Conservation (phyloP, 2,329 filamentous ascomycete species). For the Talaromyces sp. region DNA sequence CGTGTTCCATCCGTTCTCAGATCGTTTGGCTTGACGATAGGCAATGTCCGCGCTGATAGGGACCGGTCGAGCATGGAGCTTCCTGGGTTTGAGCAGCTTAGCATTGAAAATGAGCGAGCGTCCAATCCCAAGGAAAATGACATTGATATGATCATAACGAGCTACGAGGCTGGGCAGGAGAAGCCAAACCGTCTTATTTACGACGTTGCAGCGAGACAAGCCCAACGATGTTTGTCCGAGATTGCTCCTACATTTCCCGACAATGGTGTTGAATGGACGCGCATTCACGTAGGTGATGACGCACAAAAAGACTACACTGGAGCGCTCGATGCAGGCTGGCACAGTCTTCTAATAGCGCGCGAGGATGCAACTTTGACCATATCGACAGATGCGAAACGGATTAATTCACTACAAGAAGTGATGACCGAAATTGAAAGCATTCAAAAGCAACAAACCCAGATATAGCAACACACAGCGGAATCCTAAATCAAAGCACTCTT, state of each 20-base stretch:
- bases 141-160: conserved; percentile 41
- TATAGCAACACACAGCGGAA: not conserved
- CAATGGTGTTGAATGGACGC: conserved; percentile 17
- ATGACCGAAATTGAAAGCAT: conserved; percentile 4
- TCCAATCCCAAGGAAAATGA: conserved; percentile 19
- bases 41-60: conserved; percentile 26
- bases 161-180: conserved; percentile 41
- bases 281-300: conserved; percentile 42
- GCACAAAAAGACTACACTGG: conserved; percentile 36
- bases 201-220: conserved; percentile 30
- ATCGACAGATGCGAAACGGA: not conserved
- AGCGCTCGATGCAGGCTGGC: conserved; percentile 33
- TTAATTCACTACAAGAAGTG: conserved; percentile 9
- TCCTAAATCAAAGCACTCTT: not conserved
- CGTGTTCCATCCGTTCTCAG: conserved; percentile 34
- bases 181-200: conserved; percentile 38
- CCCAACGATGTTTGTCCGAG: conserved; percentile 13
- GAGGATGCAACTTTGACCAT: conserved; percentile 3
- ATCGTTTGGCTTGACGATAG: conserved; percentile 33
- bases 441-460: not conserved
- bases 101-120: not conserved
- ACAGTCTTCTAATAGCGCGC: conserved; percentile 28
- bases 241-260: not conserved
- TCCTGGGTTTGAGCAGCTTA: conserved; percentile 18
- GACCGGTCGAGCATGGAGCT: conserved; percentile 22